Percentiles rank a stretch among this genome's conserved stretches.
These are phyloP conservation scores for Annulohypoxylon nitens DNA, from an alignment of 495 filamentous ascomycete species.

Conservation along the genomic window DNA sequence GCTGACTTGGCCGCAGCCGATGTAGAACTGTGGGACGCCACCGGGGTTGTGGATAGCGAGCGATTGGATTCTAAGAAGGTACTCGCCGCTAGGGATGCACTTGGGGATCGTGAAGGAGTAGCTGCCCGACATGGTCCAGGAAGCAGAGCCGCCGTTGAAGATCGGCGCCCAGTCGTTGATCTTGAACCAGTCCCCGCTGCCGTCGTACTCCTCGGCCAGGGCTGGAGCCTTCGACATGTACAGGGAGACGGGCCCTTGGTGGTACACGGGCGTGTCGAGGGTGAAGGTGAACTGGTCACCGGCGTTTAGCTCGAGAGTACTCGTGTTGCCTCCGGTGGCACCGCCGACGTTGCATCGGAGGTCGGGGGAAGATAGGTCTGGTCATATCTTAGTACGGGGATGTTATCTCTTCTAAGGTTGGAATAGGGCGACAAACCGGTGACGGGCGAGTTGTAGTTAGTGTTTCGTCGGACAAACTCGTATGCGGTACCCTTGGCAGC, in stretches of 20 bases:
- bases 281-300: constrained; percentile 66
- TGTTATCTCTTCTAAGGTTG: not conserved
- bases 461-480: constrained; percentile 67
- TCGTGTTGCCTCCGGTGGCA: constrained; percentile 58
- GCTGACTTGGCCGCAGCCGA: constrained; percentile 70
- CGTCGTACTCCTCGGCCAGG: constrained; percentile 59
- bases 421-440: constrained; percentile 49
- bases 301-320: constrained; percentile 62
- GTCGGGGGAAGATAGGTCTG: constrained; percentile 63
- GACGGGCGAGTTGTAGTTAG: constrained; percentile 71
- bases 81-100: constrained; percentile 68
- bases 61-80: constrained; percentile 72
- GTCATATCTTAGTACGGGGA: constrained; percentile 10
- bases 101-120: constrained; percentile 69
- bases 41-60: constrained; percentile 73
- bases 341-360: constrained; percentile 72
- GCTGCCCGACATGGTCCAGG: constrained; percentile 59
- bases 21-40: constrained; percentile 64
- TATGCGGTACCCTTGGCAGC: constrained; percentile 60
- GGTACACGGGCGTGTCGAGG: constrained; percentile 67
- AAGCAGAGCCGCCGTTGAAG: constrained; percentile 51
- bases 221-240: constrained; percentile 68
- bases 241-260: constrained; percentile 70
- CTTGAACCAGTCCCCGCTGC: constrained; percentile 68
- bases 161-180: constrained; percentile 62